Evolutionary conservation across 2,329 filamentous ascomycete genomes (phyloP).

Genomic region (Fusarium ramigenum): DNA sequence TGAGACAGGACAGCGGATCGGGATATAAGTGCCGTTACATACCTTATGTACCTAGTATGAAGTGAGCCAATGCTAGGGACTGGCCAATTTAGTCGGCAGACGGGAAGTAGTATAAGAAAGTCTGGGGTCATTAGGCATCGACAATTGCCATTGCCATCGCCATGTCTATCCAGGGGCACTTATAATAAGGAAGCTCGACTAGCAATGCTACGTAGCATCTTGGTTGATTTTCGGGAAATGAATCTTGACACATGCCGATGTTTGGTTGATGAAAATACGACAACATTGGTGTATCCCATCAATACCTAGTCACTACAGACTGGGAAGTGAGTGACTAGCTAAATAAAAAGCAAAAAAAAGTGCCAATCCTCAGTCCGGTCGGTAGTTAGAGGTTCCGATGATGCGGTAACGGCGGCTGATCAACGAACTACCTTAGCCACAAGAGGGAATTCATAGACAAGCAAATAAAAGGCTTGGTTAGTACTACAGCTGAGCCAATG

Average conservation of each 20-base stretch:
- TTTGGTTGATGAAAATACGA: not conserved
- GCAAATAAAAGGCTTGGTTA: not conserved
- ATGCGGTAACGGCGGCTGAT: not conserved
- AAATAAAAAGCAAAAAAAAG: not conserved
- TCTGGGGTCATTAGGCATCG: not conserved
- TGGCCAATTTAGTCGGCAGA: not conserved
- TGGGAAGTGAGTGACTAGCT: not conserved
- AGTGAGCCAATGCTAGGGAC: not conserved
- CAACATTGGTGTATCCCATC: not conserved
- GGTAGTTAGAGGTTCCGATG: not conserved
- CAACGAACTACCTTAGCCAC: not conserved
- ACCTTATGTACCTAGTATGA: not conserved
- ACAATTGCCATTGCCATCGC: not conserved
- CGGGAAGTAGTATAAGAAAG: not conserved
- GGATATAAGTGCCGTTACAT: not conserved
- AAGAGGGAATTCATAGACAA: not conserved
- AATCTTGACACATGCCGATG: not conserved
- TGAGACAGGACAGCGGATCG: not conserved
- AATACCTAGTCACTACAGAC: not conserved
- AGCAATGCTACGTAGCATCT: not conserved
- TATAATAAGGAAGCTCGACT: not conserved
- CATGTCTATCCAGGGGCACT: not conserved
- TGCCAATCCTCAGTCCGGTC: not conserved
- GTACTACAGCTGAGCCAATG: not conserved
- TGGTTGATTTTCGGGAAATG: not conserved